Base-by-base conservation (phyloP, 2,329 filamentous ascomycete genomes). In the Ceratocystis colombiana region DNA sequence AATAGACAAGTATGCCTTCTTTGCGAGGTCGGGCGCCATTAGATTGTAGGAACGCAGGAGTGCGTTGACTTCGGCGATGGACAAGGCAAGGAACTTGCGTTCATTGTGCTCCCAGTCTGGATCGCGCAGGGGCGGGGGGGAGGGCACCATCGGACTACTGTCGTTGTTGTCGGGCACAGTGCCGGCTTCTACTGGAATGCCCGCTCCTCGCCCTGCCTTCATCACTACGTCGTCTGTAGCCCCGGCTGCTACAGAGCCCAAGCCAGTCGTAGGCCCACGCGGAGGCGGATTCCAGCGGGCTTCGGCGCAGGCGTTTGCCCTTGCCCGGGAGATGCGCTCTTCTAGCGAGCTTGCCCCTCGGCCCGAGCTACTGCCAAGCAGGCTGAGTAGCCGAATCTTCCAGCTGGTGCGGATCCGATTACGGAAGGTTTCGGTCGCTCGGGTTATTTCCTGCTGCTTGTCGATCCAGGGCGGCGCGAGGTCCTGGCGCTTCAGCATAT, bases 391-490 rank as follows among this genome's bases (percentile, higher is more conserved):
- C 75, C 96, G 89, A 45, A 91, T 82, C 73, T 84, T 86, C 93
- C 93, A 97, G 71, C 96, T 90, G 50, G 81, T 84, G 45, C 92
- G 80, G 68, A 97, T 73, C n/a, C 90, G 79, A 1, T 79, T 77
- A 1, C 94, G 83, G 73, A 99, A 96, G 0, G 80, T 79, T 12
- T 79, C 81, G 0, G 86, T 82, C 0, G 88, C 82, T 68, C 84
- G 85, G 10, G 85, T 81, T 5, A 97, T 78, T 72, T 96, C 91
- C 73, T 97, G 93, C 74, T 99, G 94, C 76, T 96, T 97, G 76
- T 99, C 94, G 68, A 99, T 97, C 94, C 94, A 99, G 0, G 93
- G 93, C 0, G 94, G 94, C 0, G 96, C 90, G 68, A 97, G 89
- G 22, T 96, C 92, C 75, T 99, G 94, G 67, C 88, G 88, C 76